Percentiles rank a stretch among this genome's conserved stretches.
These are phyloP conservation scores for Neofusicoccum ribis DNA, from an alignment of 2,329 filamentous ascomycete genomes.

Conservation along the genomic window DNA sequence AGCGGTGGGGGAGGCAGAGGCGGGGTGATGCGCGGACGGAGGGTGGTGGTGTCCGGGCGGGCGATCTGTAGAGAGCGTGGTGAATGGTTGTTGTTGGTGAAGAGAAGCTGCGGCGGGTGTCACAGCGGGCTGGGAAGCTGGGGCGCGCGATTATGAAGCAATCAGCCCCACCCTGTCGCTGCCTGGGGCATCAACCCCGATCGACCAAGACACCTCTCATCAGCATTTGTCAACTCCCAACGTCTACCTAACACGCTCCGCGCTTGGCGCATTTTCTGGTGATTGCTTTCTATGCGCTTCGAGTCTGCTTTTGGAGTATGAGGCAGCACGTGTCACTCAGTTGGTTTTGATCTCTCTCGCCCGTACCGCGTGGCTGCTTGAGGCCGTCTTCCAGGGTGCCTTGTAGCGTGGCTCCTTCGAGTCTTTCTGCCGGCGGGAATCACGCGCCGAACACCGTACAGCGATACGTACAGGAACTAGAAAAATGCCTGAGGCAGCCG, in stretches of 20 bases:
- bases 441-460: not conserved
- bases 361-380: no score
- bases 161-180: conserved; percentile 5
- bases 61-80: conserved; percentile 11
- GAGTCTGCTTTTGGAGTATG: no score
- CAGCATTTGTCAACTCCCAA: not conserved
- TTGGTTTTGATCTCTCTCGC: no score
- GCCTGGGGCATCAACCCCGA: not conserved
- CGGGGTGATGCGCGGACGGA: not conserved
- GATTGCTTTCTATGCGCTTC: no score
- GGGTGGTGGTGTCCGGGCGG: not conserved
- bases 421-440: not conserved
- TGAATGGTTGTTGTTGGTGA: not conserved
- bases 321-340: no score
- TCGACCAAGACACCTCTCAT: not conserved
- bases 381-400: no score
- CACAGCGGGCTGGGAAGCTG: conserved; percentile 16
- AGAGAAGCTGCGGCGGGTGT: not conserved
- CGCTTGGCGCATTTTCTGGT: no score
- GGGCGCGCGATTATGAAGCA: conserved; percentile 14
- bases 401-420: no score
- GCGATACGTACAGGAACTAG: not conserved
- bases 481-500: not conserved
- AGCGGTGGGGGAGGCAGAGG: not conserved
- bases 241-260: not conserved